A percentile compares a stretch with the other conserved stretches of the same genome.
phyloP scores from a whole-genome alignment of 106 monocot genomes.

The Dendrobium catenatum region DNA sequence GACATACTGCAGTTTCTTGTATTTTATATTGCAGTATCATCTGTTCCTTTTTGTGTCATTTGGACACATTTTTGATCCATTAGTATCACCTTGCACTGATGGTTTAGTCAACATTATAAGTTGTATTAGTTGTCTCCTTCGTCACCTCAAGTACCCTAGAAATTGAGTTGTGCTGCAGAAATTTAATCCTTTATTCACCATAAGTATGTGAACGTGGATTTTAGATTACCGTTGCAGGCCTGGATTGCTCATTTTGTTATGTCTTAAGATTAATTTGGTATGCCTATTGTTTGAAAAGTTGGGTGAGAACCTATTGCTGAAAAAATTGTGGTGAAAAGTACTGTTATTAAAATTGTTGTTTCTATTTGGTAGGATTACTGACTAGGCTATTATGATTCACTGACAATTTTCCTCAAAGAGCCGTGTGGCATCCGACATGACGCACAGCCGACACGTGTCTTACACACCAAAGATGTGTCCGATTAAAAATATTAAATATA shows the following conservation, averaged over 20 bases:
- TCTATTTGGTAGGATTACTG: neutral
- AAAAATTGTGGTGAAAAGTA: no score
- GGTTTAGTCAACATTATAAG: neutral
- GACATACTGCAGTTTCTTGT: neutral
- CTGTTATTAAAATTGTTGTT: neutral
- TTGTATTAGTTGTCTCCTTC: neutral
- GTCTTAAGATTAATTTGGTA: neutral
- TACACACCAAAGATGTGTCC: no score
- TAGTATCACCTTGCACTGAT: neutral
- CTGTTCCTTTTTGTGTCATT: no score
- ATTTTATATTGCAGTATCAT: neutral
- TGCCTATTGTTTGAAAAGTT: neutral
- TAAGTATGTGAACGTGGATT: neutral
- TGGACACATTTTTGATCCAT: neutral
- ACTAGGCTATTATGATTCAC: no score
- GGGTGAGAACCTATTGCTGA: neutral
- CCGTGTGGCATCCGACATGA: no score
- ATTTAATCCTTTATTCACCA: neutral
- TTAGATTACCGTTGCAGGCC: no score
- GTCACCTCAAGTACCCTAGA: neutral
- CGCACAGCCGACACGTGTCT: no score
- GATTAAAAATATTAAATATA: no score
- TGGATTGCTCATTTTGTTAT: neutral
- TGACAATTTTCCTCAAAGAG: no score
- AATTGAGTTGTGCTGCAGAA: neutral